Base-by-base conservation (phyloP, 331 rosid genomes). In the Dryas integrifolia region DNA sequence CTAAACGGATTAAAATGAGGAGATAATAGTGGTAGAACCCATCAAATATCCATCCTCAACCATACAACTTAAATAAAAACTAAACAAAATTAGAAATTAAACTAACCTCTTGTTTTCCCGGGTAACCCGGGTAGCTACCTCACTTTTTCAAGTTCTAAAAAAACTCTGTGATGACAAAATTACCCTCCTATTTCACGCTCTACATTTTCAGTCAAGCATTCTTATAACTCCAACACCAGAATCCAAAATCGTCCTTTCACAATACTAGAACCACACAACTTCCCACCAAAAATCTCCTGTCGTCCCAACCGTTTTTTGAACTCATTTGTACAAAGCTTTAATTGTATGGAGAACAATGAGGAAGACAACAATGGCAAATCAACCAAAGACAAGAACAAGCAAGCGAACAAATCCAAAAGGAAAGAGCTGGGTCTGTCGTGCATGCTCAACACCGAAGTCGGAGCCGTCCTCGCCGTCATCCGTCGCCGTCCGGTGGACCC, bases 381-480 rank as follows among this genome's bases (percentile, higher is more conserved):
- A 18, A 61, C 5, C 67, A 47, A 5, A 0, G 18, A 61, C 26
- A 15, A 39, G 44, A 65, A 7, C 15, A 48, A 56, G 38, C 58
- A 44, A 24, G 49, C 52, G 45, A 13, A 14, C 1, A 87, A 58
- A 51, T 60, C 48, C 35, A 86, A 76, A 30, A 80, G 96, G 67
- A 85, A 76, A 68, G 90, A 95, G 63, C 75, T 89, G 0, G 91
- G 92, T 0, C 21, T 95, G 15, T 88, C 98, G 3, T 91, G 98
- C 86, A 88, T 91, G 92, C 79, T 95, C 3, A 95, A 83, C 86
- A 89, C 97, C 6, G 97, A 86, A 78, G 90, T 95, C 0, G 92
- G 98, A 5, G 85, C 97, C 11, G 86, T 89, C 70, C 84, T 94
- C 0, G 92, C 98, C 14, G 90, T 88, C 1, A 72, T 95, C 71